Evolutionary conservation across 257 asterid species (phyloP), one percentile per base, ranked within the genome.

Genomic region (Hygrophila difformis): DNA sequence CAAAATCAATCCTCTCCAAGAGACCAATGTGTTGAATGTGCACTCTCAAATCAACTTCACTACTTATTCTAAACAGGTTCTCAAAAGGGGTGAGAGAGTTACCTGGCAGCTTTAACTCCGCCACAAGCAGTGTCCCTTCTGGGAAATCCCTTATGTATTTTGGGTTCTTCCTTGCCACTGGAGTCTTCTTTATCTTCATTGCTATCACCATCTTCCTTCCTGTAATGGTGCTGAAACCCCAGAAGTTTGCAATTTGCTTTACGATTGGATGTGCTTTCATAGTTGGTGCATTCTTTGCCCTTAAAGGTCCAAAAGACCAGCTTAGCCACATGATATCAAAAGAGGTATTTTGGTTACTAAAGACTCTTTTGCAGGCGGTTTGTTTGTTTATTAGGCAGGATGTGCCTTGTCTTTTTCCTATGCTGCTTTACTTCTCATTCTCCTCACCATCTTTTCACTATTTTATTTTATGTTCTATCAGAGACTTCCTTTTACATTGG

Each of bases 241-340:
- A 86, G 40, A 86, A 86, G 60, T 86, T 86, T 65, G 96, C 96
- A 50, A 70, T 77, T 65, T 86, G 93, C 77, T 86, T 86, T 74
- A 86, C 96, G 19, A 53, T 82, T 47, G 96, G 96, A 24, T 86
- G 96, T 64, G 83, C 66, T 40, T 82, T 79, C 33, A 82, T 86
- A 38, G 75, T 86, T 29, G 94, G 86, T 55, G 76, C 96, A 5
- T 74, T 86, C 58, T 82, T 86, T 54, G 96, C 96, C 42, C 85
- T 86, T 13, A 86, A 73, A 61, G 96, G 96, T 44, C 93, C 96
- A 16, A 77, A 53, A 51, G 66, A 51, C 66, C 96, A 86, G 79
- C 80, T 86, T 20, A 53, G 37, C 28, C 96, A 86, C 78, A 82
- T 86, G 96, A 10, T 70, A 49, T 77, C 96, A 3, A 86, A 74